Evolutionary conservation across 306 rosid species (phyloP).

Genomic region (Adenanthera pavonina): DNA sequence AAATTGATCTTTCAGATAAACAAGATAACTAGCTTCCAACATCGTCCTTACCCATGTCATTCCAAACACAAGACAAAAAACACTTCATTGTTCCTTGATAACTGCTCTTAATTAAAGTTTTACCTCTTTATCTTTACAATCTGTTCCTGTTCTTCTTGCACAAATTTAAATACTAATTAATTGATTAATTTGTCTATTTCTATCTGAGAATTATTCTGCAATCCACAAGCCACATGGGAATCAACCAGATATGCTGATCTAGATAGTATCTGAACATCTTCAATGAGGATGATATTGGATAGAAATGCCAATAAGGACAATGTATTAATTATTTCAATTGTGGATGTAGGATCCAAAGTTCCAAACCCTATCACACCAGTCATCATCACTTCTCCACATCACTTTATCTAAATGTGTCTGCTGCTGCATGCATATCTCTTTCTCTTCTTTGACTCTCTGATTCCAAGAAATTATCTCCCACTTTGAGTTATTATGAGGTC

Average conservation of each 20-base stretch:
- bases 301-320: conserved; percentile 32
- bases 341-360: conserved; percentile 6
- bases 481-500: background rate
- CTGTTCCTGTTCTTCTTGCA: background rate
- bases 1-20: too few species aligned
- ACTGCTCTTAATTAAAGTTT: background rate
- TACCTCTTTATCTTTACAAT: background rate
- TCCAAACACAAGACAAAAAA: background rate
- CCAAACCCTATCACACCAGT: background rate
- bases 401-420: background rate
- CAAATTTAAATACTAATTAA: background rate
- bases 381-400: background rate
- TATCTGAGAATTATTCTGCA: background rate
- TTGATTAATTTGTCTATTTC: background rate
- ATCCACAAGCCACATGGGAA: conserved; percentile 18
- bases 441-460: background rate
- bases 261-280: conserved; percentile 28
- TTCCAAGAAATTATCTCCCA: background rate
- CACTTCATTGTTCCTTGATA: background rate
- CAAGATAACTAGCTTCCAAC: too few species aligned
- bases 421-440: background rate
- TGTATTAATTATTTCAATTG: background rate
- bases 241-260: background rate
- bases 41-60: background rate
- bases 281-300: conserved; percentile 34